Conservation (phyloP, 305 asterid genomes). For the Fraxinus baroniana region DNA sequence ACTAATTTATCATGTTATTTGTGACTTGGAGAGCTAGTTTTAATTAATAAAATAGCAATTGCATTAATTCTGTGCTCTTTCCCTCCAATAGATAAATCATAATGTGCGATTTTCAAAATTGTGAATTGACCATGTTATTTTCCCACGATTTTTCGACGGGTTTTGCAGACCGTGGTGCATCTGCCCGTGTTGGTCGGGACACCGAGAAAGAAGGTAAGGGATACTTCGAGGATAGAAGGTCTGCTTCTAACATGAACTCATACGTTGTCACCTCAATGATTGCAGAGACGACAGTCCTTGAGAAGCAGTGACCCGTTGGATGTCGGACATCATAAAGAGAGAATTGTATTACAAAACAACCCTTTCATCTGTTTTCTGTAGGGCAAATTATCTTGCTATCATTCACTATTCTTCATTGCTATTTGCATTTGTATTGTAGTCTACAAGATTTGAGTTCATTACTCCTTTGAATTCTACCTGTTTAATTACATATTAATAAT, state of each 20-base stretch:
- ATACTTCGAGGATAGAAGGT: slow-evolving; percentile 44
- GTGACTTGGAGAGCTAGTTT: not conserved
- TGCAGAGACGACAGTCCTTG: slow-evolving; percentile 38
- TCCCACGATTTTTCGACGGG: too few relatives aligned
- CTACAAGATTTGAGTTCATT: not conserved
- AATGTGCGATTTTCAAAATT: not conserved
- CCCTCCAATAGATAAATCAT: not conserved
- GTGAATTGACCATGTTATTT: too few relatives aligned
- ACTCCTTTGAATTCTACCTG: not conserved
- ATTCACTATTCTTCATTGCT: not conserved
- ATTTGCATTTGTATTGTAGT: not conserved
- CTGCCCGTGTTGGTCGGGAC: slow-evolving; percentile 42
- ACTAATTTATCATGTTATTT: not conserved
- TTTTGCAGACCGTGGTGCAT: slow-evolving; percentile 39
- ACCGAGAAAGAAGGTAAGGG: slow-evolving; percentile 46
- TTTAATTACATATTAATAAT: not conserved
- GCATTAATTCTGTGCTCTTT: not conserved
- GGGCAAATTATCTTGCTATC: not conserved
- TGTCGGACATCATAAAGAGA: not conserved
- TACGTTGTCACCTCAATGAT: slow-evolving; percentile 43
- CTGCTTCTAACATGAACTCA: slow-evolving; percentile 44
- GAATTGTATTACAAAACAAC: not conserved
- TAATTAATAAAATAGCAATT: not conserved
- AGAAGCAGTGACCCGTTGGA: slow-evolving; percentile 19
- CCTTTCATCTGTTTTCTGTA: not conserved